These are phyloP conservation scores for Pseudocercospora fuligena DNA, from an alignment of 2,329 filamentous ascomycete genomes.

Conservation along the genomic window DNA sequence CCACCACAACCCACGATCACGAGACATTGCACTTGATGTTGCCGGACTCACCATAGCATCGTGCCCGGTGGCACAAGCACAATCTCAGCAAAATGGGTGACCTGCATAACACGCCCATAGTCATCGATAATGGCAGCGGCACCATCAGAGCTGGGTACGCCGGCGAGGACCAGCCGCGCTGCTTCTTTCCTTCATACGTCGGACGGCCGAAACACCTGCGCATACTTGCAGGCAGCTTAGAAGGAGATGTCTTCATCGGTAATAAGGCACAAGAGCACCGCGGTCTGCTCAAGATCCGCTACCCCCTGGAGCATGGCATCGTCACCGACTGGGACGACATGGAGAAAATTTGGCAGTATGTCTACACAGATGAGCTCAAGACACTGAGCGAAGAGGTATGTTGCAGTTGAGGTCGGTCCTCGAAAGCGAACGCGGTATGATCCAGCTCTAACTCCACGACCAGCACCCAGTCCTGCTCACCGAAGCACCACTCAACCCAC, in stretches of 20 bases:
- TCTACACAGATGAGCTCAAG: conserved; percentile 94
- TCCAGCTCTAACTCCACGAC: conserved; percentile 21
- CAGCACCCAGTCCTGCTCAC: conserved; percentile 95
- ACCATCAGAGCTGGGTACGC: conserved; percentile 97
- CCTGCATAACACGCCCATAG: conserved; percentile 96
- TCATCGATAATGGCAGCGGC: conserved; percentile 97
- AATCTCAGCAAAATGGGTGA: conserved; percentile 59
- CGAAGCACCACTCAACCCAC: conserved; percentile 92
- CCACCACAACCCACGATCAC: background rate
- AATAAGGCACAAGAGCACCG: conserved; percentile 87
- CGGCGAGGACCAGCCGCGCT: conserved; percentile 93
- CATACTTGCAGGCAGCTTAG: conserved; percentile 92
- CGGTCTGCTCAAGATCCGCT: conserved; percentile 91
- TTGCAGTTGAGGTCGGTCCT: conserved; percentile 31
- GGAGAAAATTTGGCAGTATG: conserved; percentile 99
- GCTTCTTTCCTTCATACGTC: conserved; percentile 96
- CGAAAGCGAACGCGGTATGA: background rate
- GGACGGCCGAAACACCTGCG: conserved; percentile 93
- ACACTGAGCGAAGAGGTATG: conserved; percentile 92
- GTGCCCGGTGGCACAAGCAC: conserved; percentile 26
- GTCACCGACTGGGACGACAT: conserved; percentile 99
- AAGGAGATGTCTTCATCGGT: conserved; percentile 97
- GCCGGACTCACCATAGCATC: conserved; percentile 27
- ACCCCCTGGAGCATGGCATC: conserved; percentile 95
- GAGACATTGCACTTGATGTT: conserved; percentile 22